Evolutionary conservation across 2,329 filamentous ascomycete species (phyloP).

Genomic region (Pochonia chlamydosporia): DNA sequence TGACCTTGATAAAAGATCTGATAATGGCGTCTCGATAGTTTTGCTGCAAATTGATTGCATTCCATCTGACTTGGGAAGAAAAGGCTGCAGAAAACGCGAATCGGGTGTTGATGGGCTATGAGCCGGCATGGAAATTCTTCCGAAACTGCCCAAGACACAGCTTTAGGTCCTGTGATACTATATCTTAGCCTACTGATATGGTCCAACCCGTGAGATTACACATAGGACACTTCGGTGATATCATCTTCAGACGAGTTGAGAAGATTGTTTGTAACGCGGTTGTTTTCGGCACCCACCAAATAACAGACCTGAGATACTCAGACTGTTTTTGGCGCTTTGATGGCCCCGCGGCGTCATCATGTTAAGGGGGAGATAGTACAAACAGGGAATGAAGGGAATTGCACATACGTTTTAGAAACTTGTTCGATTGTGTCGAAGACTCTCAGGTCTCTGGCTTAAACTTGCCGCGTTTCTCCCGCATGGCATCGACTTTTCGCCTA

Average conservation of each 20-base stretch:
- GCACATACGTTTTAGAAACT: neutral
- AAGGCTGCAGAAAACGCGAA: no score
- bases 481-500: constrained; percentile 62
- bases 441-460: constrained; percentile 46
- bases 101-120: no score
- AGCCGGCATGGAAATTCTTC: neutral
- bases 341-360: constrained; percentile 53
- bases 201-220: neutral
- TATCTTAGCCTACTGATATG: neutral
- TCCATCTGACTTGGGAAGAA: no score
- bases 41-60: no score
- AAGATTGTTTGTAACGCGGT: constrained; percentile 60
- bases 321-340: constrained; percentile 25
- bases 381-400: constrained; percentile 9
- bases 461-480: constrained; percentile 62
- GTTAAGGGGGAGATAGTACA: constrained; percentile 12
- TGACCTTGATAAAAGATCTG: no score
- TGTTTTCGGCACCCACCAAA: constrained; percentile 49
- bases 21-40: no score
- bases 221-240: neutral
- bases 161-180: neutral
- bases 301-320: constrained; percentile 17
- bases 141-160: neutral
- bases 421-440: neutral
- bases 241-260: constrained; percentile 52